Evolutionary conservation across 257 asterid species (phyloP).

Genomic region (Lithospermum erythrorhizon): DNA sequence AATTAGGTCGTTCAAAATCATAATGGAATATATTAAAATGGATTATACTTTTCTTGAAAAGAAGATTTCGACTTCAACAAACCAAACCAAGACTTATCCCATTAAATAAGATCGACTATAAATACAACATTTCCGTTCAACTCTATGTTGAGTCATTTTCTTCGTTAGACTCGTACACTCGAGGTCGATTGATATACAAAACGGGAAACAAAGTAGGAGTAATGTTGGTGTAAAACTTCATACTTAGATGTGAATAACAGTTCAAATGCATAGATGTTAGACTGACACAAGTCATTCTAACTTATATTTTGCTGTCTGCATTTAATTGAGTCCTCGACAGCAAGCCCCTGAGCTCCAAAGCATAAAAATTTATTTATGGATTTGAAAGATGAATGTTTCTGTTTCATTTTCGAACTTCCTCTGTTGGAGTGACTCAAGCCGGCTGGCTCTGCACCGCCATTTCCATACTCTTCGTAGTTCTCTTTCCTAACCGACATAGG

Average conservation of each 20-base stretch:
- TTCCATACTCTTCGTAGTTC: conserved; percentile 9
- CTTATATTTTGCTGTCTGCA: conserved; percentile 2
- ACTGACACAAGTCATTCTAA: background rate
- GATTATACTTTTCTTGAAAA: too few relatives aligned
- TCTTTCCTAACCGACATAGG: conserved; percentile 21
- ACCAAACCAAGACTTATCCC: too few relatives aligned
- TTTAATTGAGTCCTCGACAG: conserved; percentile 25
- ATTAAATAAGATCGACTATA: too few relatives aligned
- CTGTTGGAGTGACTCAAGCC: conserved; percentile 18
- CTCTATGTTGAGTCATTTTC: too few relatives aligned
- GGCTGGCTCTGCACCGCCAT: conserved; percentile 14
- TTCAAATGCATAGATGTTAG: background rate
- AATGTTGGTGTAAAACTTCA: too few relatives aligned
- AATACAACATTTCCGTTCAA: too few relatives aligned
- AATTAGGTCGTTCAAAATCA: too few relatives aligned
- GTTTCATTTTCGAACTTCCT: conserved; percentile 28
- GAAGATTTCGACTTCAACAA: background rate
- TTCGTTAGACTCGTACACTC: too few relatives aligned
- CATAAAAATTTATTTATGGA: conserved; percentile 62
- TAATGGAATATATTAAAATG: too few relatives aligned
- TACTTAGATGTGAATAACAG: background rate
- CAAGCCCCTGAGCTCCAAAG: conserved; percentile 60
- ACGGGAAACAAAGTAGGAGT: background rate
- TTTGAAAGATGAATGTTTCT: conserved; percentile 43
- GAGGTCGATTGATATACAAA: too few relatives aligned